Evolutionary conservation across 495 filamentous ascomycete genomes (phyloP).

Genomic region (Aspergillus incahuasiensis): DNA sequence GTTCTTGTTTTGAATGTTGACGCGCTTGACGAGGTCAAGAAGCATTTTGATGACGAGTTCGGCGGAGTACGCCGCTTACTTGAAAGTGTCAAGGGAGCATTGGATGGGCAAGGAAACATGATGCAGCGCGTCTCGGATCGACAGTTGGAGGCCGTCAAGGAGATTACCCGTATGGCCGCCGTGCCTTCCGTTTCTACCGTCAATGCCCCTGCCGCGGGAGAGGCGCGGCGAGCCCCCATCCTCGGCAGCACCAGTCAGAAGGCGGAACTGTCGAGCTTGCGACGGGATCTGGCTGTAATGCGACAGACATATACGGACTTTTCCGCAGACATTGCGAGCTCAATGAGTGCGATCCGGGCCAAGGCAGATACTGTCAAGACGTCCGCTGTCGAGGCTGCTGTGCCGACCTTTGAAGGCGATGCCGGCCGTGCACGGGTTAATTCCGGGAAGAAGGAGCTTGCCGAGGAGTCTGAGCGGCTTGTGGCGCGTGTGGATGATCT

Average conservation of each 20-base stretch:
- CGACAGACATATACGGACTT: conserved; percentile 92
- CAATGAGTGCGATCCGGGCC: conserved; percentile 74
- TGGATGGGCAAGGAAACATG: conserved; percentile 73
- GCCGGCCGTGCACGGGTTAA: conserved; percentile 79
- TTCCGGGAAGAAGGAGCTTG: conserved; percentile 77
- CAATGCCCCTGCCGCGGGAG: conserved; percentile 15
- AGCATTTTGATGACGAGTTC: conserved; percentile 89
- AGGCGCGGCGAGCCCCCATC: conserved; percentile 19
- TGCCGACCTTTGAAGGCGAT: conserved; percentile 62
- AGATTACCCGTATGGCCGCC: conserved; percentile 76
- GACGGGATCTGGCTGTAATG: conserved; percentile 86
- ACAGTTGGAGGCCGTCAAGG: conserved; percentile 86
- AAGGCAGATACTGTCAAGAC: conserved; percentile 79
- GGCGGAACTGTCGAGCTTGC: conserved; percentile 72
- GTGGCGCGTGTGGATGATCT: conserved; percentile 91
- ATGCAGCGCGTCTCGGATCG: conserved; percentile 87
- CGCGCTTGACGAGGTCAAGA: conserved; percentile 92
- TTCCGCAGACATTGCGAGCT: conserved; percentile 77
- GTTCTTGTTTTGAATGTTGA: conserved; percentile 94
- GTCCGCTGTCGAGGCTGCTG: conserved; percentile 60
- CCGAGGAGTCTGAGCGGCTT: conserved; percentile 77
- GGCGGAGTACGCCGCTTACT: conserved; percentile 74
- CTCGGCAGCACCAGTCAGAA: conserved; percentile 51
- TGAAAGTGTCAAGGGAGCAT: conserved; percentile 69
- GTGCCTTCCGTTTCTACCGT: conserved; percentile 49